Base-by-base conservation (phyloP, 2,329 filamentous ascomycete species). In the Aspergillus novofumigatus region DNA sequence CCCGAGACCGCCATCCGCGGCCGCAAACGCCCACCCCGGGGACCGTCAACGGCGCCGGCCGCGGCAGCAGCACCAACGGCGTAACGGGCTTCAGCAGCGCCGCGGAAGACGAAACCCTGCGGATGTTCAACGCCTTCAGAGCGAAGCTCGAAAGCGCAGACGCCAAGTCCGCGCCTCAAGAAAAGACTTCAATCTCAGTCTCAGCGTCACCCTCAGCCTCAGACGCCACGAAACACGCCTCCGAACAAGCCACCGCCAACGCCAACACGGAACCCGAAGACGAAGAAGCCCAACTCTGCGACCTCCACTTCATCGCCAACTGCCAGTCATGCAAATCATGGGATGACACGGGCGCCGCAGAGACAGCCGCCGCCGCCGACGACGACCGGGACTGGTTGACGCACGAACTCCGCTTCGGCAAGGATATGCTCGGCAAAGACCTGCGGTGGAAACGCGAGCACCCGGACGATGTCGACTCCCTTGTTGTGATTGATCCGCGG, bases 261-360 rank as follows among this genome's bases (percentile, higher is more conserved):
- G 28, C 28, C 28, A 50, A 29, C 49, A 29, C 62, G 11, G 58
- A 67, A 20, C 32, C 32, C 2, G 67, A 73, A 7, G 81, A 82
- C 20, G 87, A 89, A 42, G 91, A 95, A 70, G 87, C 86, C 2
- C 82, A 82, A 51, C 80, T 95, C 3, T 99, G 94, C 69, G 94
- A 97, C 72, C 77, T 99, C 38, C 94, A 99, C 72, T 99, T 97
- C 73, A 95, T 99, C 61, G 90, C 89, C 51, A 90, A 95, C 67
- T 99, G 94, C 73, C 91, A 96, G 70, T 96, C 91, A 48, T 97
- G 94, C 73, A 86, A 85, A 57, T 84, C 88, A 0, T 96, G 92
- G 91, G 89, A 95, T 67, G 82, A 86, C 49, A 60, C 67, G 8
- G 55, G 64, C 4, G 49, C 58, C 6, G 62, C 53, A 3, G 44